Percentiles rank a stretch among this genome's conserved stretches.
Conservation (phyloP, 2,329 filamentous ascomycete species). For the Claviceps maximensis region DNA sequence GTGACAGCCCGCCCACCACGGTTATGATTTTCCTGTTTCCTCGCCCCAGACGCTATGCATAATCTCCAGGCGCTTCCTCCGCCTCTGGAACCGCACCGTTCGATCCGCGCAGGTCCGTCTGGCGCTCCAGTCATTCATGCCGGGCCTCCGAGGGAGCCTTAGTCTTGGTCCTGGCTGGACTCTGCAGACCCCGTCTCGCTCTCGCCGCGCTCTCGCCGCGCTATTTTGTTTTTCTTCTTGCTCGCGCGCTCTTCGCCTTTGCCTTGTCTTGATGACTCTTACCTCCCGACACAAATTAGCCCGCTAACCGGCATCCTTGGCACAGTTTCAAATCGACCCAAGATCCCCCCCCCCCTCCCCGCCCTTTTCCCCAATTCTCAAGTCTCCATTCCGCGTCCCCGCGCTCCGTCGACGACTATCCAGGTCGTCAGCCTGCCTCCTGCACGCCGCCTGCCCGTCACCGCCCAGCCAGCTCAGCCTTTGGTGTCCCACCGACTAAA, state of each 20-base stretch:
- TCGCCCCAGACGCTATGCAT: not conserved
- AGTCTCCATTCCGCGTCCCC: too few relatives aligned
- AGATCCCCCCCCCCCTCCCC: not conserved
- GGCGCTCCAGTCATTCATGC: not conserved
- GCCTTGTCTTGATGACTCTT: not conserved
- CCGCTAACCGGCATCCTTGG: not conserved
- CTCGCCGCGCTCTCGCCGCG: too few relatives aligned
- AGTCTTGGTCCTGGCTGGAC: too few relatives aligned
- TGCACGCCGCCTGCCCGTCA: not conserved
- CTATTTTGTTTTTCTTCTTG: not conserved
- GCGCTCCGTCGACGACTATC: not conserved
- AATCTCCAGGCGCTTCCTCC: not conserved
- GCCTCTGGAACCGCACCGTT: not conserved
- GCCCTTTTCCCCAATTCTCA: too few relatives aligned
- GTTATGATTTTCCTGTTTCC: not conserved
- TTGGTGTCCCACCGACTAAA: not conserved
- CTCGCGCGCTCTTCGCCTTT: not conserved
- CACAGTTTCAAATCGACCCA: not conserved
- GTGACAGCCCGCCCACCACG: not conserved
- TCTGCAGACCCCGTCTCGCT: too few relatives aligned
- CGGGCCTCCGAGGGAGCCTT: not conserved
- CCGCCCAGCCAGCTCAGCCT: not conserved
- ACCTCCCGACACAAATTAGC: not conserved
- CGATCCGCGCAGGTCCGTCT: not conserved
- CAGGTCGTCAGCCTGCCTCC: not conserved